Percentiles rank a stretch among this genome's conserved stretches.
Conservation (phyloP, 495 filamentous ascomycete genomes). For the Trichoderma orchidacearum region DNA sequence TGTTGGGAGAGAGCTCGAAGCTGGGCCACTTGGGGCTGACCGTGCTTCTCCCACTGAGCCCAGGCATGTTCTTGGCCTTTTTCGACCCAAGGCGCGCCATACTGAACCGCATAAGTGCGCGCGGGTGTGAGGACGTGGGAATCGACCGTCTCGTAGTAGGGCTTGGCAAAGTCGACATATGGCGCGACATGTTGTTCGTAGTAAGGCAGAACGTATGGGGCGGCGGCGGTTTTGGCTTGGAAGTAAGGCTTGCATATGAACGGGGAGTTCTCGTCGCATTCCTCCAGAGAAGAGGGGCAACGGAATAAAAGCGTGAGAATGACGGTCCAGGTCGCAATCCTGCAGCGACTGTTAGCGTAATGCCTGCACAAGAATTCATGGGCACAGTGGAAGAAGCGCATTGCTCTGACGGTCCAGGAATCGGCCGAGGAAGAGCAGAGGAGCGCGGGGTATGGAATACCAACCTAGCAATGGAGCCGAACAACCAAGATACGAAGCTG, state of each 20-base stretch:
- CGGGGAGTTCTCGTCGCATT: conserved; percentile 56
- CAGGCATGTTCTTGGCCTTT: conserved; percentile 48
- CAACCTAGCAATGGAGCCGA: background rate
- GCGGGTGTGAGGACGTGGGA: conserved; percentile 52
- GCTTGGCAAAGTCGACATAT: conserved; percentile 62
- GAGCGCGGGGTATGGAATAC: background rate
- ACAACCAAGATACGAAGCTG: background rate
- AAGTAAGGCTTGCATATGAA: conserved; percentile 78
- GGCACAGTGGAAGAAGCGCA: conserved; percentile 16
- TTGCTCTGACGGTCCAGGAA: background rate
- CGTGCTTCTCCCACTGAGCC: conserved; percentile 61
- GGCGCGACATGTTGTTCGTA: conserved; percentile 73
- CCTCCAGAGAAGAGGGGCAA: conserved; percentile 59
- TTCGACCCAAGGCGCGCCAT: conserved; percentile 66
- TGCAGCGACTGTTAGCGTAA: conserved; percentile 25
- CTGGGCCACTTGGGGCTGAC: conserved; percentile 59
- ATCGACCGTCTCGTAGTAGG: conserved; percentile 59
- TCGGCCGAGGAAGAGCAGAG: background rate
- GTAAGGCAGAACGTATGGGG: conserved; percentile 74
- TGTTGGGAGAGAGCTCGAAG: conserved; percentile 42
- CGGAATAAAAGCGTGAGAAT: conserved; percentile 67
- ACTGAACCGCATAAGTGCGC: conserved; percentile 48
- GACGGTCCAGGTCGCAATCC: conserved; percentile 73
- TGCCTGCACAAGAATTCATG: too few species aligned
- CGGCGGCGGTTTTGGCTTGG: conserved; percentile 47